Evolutionary conservation across 495 filamentous ascomycete species (phyloP).

Genomic region (Neurospora africana): DNA sequence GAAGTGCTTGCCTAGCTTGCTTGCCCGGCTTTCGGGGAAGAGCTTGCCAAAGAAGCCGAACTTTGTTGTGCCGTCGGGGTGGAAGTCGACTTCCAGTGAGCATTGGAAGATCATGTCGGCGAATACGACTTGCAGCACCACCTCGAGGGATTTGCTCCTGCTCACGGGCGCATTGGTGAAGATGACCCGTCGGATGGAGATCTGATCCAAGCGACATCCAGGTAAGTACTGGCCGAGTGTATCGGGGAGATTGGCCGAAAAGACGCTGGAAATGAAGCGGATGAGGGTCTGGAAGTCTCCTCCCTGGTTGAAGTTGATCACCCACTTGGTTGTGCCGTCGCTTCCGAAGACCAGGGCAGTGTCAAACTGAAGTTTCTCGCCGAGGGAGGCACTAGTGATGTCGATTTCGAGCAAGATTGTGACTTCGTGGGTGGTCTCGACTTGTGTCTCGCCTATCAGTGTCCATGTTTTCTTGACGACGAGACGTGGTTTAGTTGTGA

Average conservation of each 20-base stretch:
- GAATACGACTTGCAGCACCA: neutral
- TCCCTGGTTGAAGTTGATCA: neutral
- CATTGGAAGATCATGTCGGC: neutral
- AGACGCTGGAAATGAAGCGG: neutral
- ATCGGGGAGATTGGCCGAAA: neutral
- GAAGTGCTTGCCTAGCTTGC: neutral
- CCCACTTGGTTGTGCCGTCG: neutral
- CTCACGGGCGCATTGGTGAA: neutral
- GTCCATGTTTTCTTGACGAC: neutral
- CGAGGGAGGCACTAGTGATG: too few relatives aligned
- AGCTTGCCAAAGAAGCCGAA: neutral
- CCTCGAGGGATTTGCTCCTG: neutral
- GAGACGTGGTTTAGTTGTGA: too few relatives aligned
- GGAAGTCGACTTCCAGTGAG: neutral
- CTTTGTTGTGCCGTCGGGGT: neutral
- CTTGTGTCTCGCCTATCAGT: neutral
- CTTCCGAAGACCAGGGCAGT: neutral
- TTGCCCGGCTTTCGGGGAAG: neutral
- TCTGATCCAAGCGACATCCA: neutral
- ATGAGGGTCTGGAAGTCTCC: neutral
- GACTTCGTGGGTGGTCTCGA: too few relatives aligned
- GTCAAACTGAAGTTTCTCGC: too few relatives aligned
- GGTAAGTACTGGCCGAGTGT: neutral
- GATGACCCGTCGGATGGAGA: neutral
- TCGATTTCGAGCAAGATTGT: too few relatives aligned